phyloP scores from a whole-genome alignment of 495 filamentous ascomycete genomes.

The Bacidia rubella region DNA sequence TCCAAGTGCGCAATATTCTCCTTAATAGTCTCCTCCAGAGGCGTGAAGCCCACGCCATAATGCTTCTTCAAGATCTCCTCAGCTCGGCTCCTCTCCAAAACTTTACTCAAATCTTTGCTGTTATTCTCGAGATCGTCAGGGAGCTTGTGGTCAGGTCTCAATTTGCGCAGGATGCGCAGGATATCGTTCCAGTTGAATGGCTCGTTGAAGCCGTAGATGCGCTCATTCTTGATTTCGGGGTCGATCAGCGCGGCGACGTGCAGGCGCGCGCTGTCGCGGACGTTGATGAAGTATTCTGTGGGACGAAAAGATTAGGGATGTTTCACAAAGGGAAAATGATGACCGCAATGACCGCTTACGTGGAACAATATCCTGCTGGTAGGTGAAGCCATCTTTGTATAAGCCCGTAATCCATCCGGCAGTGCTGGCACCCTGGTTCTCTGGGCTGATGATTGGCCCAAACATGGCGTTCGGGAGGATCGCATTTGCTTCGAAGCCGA shows the following conservation, averaged over 20 bases:
- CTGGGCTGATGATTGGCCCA: conserved; percentile 21
- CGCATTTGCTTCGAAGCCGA: conserved; percentile 33
- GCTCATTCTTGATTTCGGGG: conserved; percentile 26
- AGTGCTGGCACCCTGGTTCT: conserved; percentile 17
- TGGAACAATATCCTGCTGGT: background rate
- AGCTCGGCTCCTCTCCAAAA: conserved; percentile 14
- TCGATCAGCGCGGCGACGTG: conserved; percentile 35
- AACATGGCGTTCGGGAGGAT: conserved; percentile 34
- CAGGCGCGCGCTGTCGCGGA: conserved; percentile 34
- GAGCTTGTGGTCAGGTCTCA: conserved; percentile 17
- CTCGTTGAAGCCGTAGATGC: conserved; percentile 34
- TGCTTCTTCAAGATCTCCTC: conserved; percentile 12
- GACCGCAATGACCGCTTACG: background rate
- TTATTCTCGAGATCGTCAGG: conserved; percentile 17
- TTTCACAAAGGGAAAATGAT: background rate
- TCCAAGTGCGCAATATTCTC: conserved; percentile 6
- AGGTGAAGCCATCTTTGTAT: conserved; percentile 18
- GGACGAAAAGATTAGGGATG: background rate
- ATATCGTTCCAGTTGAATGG: conserved; percentile 27
- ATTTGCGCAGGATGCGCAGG: conserved; percentile 13
- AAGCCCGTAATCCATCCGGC: conserved; percentile 18
- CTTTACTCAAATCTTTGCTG: conserved; percentile 16
- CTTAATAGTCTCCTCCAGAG: conserved; percentile 8
- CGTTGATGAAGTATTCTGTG: conserved; percentile 33
- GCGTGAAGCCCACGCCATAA: conserved; percentile 15